These are phyloP conservation scores for Hansenula sp. DNA, from an alignment of 1,139 yeast genomes.

Conservation along the genomic window DNA sequence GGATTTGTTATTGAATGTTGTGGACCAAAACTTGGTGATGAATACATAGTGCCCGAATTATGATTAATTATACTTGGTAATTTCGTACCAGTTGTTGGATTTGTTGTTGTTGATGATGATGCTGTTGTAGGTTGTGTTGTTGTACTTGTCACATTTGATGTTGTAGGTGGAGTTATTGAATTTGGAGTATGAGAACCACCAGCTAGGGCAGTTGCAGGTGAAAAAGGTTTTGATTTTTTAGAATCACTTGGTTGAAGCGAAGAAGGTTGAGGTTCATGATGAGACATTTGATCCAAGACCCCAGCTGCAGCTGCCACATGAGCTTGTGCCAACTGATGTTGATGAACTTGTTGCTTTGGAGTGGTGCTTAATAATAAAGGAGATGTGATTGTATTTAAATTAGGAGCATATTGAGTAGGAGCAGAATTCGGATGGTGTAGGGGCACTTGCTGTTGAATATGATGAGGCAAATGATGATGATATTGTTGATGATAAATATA, in stretches of 20 bases:
- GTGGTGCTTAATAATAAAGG: slow-evolving; percentile 49
- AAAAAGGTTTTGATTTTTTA: slow-evolving; percentile 14
- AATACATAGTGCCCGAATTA: slow-evolving; percentile 14
- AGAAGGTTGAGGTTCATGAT: slow-evolving; percentile 2
- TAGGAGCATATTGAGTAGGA: slow-evolving; percentile 69
- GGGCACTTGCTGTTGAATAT: slow-evolving; percentile 34
- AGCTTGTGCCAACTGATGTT: slow-evolving; percentile 21
- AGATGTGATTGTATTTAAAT: slow-evolving; percentile 58
- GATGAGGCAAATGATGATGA: slow-evolving; percentile 27
- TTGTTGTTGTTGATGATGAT: neutral
- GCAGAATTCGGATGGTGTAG: slow-evolving; percentile 66
- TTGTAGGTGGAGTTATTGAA: slow-evolving; percentile 3
- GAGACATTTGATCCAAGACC: slow-evolving; percentile 3
- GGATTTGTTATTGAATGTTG: slow-evolving; percentile 24
- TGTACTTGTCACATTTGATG: slow-evolving; percentile 3
- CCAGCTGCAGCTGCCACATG: slow-evolving; percentile 53
- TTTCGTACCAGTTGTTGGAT: slow-evolving; percentile 2
- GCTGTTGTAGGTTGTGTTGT: slow-evolving; percentile 6
- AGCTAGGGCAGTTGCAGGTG: slow-evolving; percentile 19
- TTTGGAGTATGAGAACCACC: slow-evolving; percentile 3
- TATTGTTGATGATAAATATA: slow-evolving; percentile 13
- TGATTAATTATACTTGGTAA: slow-evolving; percentile 16
- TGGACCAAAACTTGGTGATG: slow-evolving; percentile 26
- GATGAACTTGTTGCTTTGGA: slow-evolving; percentile 29
- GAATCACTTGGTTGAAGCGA: neutral